Conservation (phyloP, 768 basidiomycete genomes). For the Chalciporus piperatus region DNA sequence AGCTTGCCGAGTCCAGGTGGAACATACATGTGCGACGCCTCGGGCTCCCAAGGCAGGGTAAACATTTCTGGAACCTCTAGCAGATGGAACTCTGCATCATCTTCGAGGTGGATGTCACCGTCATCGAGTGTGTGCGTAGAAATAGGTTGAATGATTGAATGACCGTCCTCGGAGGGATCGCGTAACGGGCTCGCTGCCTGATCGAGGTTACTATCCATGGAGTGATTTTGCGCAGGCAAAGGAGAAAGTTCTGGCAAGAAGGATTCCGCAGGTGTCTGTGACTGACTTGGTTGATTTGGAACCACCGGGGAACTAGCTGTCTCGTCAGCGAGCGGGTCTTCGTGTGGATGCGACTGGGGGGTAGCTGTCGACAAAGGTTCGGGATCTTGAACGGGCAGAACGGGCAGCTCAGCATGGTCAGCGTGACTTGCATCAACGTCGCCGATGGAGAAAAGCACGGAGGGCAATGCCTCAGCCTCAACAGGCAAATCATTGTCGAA, state of each 20-base stretch:
- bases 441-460: background rate
- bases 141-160: background rate
- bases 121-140: background rate
- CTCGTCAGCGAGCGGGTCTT: background rate
- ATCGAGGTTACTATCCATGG: background rate
- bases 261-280: background rate
- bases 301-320: background rate
- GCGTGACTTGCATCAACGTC: too few relatives aligned
- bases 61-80: slow-evolving; percentile 34
- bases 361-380: background rate
- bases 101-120: background rate
- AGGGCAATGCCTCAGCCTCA: background rate
- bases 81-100: slow-evolving; percentile 30
- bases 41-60: slow-evolving; percentile 33
- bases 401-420: background rate
- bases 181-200: background rate
- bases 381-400: too few relatives aligned
- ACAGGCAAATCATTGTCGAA: background rate
- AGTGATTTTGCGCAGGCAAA: background rate
- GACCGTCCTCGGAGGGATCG: background rate
- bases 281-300: background rate
- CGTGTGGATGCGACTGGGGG: background rate
- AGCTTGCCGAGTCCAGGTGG: slow-evolving; percentile 35
- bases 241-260: background rate
- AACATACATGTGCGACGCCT: slow-evolving; percentile 29